Conservation (phyloP, 768 basidiomycete genomes). For the Lactifluus subvellereus region DNA sequence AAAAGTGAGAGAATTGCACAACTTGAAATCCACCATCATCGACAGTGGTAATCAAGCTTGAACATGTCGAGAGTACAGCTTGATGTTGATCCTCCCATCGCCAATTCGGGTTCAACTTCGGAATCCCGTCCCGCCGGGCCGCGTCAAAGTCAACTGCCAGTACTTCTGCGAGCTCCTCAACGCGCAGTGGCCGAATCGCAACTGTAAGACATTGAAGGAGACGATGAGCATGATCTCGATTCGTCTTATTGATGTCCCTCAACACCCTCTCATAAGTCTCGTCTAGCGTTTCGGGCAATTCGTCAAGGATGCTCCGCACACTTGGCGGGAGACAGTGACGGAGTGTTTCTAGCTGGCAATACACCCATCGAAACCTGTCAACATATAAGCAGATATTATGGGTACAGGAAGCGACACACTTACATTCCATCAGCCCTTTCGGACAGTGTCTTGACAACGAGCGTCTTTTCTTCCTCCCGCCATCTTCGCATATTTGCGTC, state of each 20-base stretch:
- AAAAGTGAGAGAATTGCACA: conserved; percentile 12
- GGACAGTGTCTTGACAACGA: conserved; percentile 7
- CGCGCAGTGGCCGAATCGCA: background rate
- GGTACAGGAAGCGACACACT: background rate
- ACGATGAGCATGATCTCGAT: background rate
- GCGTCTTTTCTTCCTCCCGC: conserved; percentile 2
- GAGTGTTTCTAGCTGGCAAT: conserved; percentile 3
- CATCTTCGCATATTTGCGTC: conserved; percentile 9
- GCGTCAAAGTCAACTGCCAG: conserved; percentile 16
- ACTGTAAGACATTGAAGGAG: conserved; percentile 1
- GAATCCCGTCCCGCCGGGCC: background rate
- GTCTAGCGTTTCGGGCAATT: conserved; percentile 1
- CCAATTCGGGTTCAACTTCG: background rate
- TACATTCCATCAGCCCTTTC: conserved; percentile 10
- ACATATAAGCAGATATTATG: background rate
- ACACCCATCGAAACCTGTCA: conserved; percentile 3
- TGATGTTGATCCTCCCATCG: background rate
- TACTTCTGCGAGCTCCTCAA: background rate
- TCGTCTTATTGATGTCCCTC: background rate
- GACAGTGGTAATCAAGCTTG: conserved; percentile 4
- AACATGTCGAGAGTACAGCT: conserved; percentile 8
- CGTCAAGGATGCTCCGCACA: background rate
- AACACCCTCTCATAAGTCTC: conserved; percentile 3
- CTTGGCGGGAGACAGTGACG: background rate
- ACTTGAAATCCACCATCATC: background rate